phyloP scores from a whole-genome alignment of 257 asterid genomes.

The Gentiana dahurica region DNA sequence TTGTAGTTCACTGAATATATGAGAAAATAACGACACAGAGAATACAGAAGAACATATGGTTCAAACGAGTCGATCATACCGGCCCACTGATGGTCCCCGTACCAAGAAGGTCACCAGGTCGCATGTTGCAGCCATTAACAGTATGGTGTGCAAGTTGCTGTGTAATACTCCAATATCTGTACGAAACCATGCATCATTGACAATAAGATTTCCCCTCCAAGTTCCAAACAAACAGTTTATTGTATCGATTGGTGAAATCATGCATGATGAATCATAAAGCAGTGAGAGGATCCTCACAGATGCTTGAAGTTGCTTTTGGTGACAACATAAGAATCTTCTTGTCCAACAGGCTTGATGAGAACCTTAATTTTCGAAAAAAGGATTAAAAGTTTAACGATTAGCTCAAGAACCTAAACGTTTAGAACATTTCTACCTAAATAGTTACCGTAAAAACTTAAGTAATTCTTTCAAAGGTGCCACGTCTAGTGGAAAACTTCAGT shows the following conservation, averaged over 20 bases:
- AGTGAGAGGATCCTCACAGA: constrained; percentile 21
- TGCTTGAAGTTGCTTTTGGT: constrained; percentile 71
- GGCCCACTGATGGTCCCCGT: constrained; percentile 98
- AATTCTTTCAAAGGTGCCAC: too few relatives aligned
- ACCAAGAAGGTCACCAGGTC: constrained; percentile 95
- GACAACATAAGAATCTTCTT: constrained; percentile 43
- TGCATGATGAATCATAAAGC: too few relatives aligned
- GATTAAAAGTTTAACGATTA: not conserved
- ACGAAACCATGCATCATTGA: constrained; percentile 5
- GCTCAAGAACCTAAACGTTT: not conserved
- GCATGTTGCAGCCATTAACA: constrained; percentile 80
- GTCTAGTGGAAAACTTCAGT: not conserved
- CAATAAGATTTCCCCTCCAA: too few relatives aligned
- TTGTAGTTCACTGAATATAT: not conserved
- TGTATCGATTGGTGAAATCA: too few relatives aligned
- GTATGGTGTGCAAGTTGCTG: constrained; percentile 97
- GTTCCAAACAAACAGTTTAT: too few relatives aligned
- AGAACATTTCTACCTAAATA: too few relatives aligned
- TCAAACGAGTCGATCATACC: constrained; percentile 32
- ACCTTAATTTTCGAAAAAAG: constrained; percentile 30
- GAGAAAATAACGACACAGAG: too few relatives aligned
- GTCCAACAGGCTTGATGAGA: constrained; percentile 62
- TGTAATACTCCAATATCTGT: constrained; percentile 86
- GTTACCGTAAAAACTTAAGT: too few relatives aligned
- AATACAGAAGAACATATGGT: not conserved